Evolutionary conservation across 2,329 filamentous ascomycete genomes (phyloP), one percentile per base, ranked within the genome.

Genomic region (Chrysoporthe cubensis): DNA sequence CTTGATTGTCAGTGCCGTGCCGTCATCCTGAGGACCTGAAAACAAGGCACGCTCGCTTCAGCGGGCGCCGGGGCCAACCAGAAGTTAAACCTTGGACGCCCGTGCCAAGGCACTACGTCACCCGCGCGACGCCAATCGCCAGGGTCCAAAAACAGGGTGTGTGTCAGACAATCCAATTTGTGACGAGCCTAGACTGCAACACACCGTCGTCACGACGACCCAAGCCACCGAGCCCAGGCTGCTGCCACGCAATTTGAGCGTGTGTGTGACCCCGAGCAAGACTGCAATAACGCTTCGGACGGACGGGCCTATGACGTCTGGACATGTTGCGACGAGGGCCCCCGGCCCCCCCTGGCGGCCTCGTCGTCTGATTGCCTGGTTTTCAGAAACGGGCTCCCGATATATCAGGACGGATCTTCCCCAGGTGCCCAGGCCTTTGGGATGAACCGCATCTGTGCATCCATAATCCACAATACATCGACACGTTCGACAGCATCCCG

Each of bases 341-440:
- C 34, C 16, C 18, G 37, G 40, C 60, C 42, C 14, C 32, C 44
- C 61, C 61, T 62, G 46, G 40, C 21, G 50, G 37, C 62, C 48
- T 64, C 18, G 26, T 48, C 11, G 18, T 46, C 44, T 7, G 66
- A 61, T 59, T 56, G 42, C 42, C 57, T 42, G 32, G 21, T n/a
- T 56, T 34, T 34, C 8, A n/a, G 7, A 13, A 26, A 8, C 40
- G 11, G 40, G 40, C 52, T 54, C 21, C n/a, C 37, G 62, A 43
- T 69, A 69, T 69, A 69, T 69, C 9, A 69, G 50, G 65, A 64
- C 9, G 61, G 40, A 32, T 59, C 26, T 48, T 61, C 61, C 61
- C 54, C 18, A 26, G 18, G 9, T 14, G 34, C 26, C 26, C 26
- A 26, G 26, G 26, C 26, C 26, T 26, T 54, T 37, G 60, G 61